Percentiles rank a stretch among this genome's conserved stretches.
phyloP scores from a whole-genome alignment of 2,329 filamentous ascomycete genomes.

The Fusarium transvaalense region DNA sequence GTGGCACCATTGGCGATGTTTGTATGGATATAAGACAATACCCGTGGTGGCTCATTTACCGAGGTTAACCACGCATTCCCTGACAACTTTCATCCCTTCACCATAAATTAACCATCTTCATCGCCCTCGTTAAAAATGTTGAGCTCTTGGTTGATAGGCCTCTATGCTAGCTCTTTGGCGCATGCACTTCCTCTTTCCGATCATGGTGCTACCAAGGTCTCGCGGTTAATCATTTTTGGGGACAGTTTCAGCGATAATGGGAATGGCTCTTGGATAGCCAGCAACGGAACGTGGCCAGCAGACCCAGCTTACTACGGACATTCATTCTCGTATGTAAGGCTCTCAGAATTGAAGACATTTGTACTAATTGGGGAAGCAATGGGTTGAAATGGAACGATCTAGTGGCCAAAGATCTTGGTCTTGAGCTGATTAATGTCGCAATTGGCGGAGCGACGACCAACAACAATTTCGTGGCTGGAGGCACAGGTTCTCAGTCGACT shows the following conservation, averaged over 20 bases:
- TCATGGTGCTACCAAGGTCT: not conserved
- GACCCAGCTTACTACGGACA: constrained; percentile 35
- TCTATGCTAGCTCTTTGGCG: not conserved
- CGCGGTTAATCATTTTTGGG: constrained; percentile 32
- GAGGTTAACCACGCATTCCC: not conserved
- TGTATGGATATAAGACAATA: constrained; percentile 26
- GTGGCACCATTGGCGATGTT: constrained; percentile 7
- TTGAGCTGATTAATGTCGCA: constrained; percentile 34
- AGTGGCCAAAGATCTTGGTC: constrained; percentile 1
- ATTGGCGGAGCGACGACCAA: constrained; percentile 28
- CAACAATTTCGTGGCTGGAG: constrained; percentile 30
- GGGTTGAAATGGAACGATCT: constrained; percentile 33
- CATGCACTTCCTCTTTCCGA: not conserved
- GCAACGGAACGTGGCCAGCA: constrained; percentile 34
- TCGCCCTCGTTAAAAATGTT: constrained; percentile 4
- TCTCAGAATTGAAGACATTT: fast-evolving
- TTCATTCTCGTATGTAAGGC: constrained; percentile 19
- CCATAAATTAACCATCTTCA: not conserved
- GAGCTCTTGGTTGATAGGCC: not conserved
- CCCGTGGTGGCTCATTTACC: constrained; percentile 12
- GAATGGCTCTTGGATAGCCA: constrained; percentile 35
- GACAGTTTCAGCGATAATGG: constrained; percentile 40
- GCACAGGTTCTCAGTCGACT: constrained; percentile 20
- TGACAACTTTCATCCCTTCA: constrained; percentile 7
- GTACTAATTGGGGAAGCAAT: constrained; percentile 2